Conservation (phyloP, 2,329 filamentous ascomycete species). For the Scytalidium lignicola region DNA sequence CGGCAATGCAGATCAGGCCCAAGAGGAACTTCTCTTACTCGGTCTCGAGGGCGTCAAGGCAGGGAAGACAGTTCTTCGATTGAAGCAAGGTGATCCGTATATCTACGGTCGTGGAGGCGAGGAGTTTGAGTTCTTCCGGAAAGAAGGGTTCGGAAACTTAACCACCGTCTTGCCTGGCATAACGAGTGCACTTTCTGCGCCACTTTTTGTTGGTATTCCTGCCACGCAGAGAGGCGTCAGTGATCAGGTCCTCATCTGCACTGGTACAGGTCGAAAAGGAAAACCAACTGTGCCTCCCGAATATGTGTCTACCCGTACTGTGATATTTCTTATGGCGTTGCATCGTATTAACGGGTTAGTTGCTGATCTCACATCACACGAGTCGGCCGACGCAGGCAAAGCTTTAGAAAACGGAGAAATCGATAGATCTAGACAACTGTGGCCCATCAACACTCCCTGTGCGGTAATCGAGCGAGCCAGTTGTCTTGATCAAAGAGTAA, state of each 20-base stretch:
- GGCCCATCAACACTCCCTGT: conserved; percentile 77
- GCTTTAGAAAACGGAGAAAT: conserved; percentile 27
- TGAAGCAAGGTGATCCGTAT: conserved; percentile 97
- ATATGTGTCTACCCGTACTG: conserved; percentile 71
- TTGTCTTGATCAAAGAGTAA: conserved; percentile 89
- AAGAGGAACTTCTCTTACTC: conserved; percentile 79
- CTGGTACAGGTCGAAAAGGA: conserved; percentile 89
- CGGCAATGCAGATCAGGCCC: conserved; percentile 89
- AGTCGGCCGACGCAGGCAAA: conserved; percentile 31
- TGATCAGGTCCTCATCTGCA: conserved; percentile 94
- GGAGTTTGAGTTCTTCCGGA: conserved; percentile 79
- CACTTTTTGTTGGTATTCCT: conserved; percentile 83
- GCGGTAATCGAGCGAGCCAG: conserved; percentile 91
- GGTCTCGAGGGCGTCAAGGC: conserved; percentile 64
- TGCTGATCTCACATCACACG: conserved; percentile 54
- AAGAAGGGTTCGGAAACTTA: conserved; percentile 59
- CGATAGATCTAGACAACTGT: conserved; percentile 40
- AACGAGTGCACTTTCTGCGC: conserved; percentile 80
- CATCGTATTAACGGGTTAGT: conserved; percentile 77
- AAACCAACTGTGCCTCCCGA: conserved; percentile 75
- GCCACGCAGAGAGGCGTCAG: conserved; percentile 84
- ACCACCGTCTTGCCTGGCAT: conserved; percentile 79
- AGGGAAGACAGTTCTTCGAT: conserved; percentile 76
- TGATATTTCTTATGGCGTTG: conserved; percentile 92
- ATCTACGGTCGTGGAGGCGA: conserved; percentile 94